Percentiles rank a stretch among this genome's conserved stretches.
Evolutionary conservation across 2,329 filamentous ascomycete genomes (phyloP).

Genomic region (Neopestalotiopsis clavispora): DNA sequence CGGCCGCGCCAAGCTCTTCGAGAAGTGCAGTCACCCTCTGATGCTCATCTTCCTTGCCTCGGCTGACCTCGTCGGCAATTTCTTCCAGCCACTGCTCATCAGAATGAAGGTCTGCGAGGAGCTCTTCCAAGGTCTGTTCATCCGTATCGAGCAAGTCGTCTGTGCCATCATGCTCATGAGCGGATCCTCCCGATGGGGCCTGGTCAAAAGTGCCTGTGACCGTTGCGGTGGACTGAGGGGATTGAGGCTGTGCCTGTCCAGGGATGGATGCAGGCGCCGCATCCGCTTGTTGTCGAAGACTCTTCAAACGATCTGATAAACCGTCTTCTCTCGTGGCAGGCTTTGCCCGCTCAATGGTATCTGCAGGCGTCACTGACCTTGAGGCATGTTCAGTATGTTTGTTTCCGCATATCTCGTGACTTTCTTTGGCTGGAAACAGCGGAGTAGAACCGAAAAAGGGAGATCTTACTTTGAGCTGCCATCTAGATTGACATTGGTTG

Average conservation of each 20-base stretch:
- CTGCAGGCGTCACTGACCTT: conserved; percentile 27
- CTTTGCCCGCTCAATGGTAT: conserved; percentile 47
- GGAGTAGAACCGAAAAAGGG: conserved; percentile 6
- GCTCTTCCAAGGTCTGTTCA: conserved; percentile 57
- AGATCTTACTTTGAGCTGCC: conserved; percentile 45
- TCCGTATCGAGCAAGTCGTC: conserved; percentile 51
- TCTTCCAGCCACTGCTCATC: conserved; percentile 40
- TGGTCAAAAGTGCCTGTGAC: conserved; percentile 9
- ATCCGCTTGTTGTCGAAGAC: conserved; percentile 48
- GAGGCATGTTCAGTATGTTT: conserved; percentile 32
- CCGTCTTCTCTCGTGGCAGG: conserved; percentile 54
- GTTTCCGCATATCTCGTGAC: too few relatives aligned
- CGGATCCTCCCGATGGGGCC: conserved; percentile 14
- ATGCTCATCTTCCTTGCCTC: conserved; percentile 32
- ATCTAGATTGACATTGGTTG: conserved; percentile 41
- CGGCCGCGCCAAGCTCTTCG: conserved; percentile 33
- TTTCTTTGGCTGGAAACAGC: conserved; percentile 12
- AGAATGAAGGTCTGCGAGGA: conserved; percentile 49
- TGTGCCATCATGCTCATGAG: conserved; percentile 32
- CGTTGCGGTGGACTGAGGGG: conserved; percentile 12
- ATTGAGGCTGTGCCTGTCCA: conserved; percentile 8
- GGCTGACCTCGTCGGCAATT: conserved; percentile 28
- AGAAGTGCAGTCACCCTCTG: conserved; percentile 38
- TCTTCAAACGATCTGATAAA: conserved; percentile 56
- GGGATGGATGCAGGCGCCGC: conserved; percentile 1